Conservation (phyloP, 257 asterid genomes). For the Plectranthus barbatus region DNA sequence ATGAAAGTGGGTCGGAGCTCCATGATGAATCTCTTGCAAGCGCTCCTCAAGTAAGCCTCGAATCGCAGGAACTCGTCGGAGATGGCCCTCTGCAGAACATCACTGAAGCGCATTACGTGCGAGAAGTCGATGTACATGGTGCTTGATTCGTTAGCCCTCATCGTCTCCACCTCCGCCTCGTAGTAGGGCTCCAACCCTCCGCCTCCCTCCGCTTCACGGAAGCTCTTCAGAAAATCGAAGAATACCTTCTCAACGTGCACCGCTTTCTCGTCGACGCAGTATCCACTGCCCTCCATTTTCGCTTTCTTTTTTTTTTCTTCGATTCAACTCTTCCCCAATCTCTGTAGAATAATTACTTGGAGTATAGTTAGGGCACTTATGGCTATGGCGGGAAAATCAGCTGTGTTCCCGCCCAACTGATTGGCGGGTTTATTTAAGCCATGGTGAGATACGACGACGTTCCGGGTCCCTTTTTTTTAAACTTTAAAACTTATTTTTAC, state of each 20-base stretch:
- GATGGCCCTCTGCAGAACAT: constrained; percentile 70
- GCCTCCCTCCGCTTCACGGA: constrained; percentile 42
- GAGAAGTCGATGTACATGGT: constrained; percentile 94
- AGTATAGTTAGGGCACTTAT: no score
- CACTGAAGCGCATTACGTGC: constrained; percentile 83
- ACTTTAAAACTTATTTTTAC: no score
- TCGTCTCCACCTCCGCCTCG: constrained; percentile 72
- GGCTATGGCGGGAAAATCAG: no score
- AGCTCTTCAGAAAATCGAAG: constrained; percentile 68
- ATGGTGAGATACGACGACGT: no score
- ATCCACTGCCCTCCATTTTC: constrained; percentile 55
- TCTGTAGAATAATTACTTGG: background rate
- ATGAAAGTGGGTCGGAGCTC: constrained; percentile 69
- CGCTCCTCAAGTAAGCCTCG: constrained; percentile 71
- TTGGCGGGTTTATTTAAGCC: no score
- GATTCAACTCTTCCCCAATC: background rate
- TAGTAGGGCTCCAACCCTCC: constrained; percentile 54
- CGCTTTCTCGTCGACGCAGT: constrained; percentile 80
- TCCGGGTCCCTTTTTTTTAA: no score
- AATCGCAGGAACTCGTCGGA: constrained; percentile 83
- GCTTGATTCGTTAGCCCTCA: constrained; percentile 73
- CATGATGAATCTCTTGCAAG: constrained; percentile 82
- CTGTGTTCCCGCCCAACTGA: no score
- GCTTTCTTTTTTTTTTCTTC: background rate
- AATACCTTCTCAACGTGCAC: constrained; percentile 71